Evolutionary conservation across 345 rosid genomes (phyloP), one percentile per base, ranked within the genome.

Genomic region (Nephelium lappaceum): DNA sequence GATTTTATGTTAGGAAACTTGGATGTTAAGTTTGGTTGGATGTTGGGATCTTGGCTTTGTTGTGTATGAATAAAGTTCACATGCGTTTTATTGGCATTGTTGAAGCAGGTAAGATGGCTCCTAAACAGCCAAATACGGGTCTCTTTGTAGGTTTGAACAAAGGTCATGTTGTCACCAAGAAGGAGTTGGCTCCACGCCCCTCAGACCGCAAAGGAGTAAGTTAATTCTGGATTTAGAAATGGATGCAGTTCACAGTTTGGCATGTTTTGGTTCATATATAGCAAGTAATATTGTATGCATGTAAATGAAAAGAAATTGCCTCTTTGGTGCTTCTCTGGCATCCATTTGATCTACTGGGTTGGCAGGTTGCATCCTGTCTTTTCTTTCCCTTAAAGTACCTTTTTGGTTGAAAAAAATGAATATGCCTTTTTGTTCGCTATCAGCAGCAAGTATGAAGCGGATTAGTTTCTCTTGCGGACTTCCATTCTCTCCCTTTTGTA

Each of bases 161-260:
- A 70, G 95, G 95, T 3, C 93, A 91, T 60, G 71, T 91, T 53
- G 91, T 89, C 15, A 89, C 93, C 74, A 88, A 81, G 89, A 87
- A 82, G 74, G 93, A 91, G 72, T 73, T 82, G 58, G 81, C 87
- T 23, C 88, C 89, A 9, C 88, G 91, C 0, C 93, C 95, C 21
- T 81, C 88, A 16, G 81, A 78, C 51, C 85, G 92, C 23, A 91
- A 87, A 83, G 95, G 93, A 65, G 95, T 91, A 83, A 74, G 91
- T 67, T 6, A 7, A 7, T 78, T 66, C 6, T 64, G 14, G 39
- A 3, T 18, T 6, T n/a, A 9, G 11, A 16, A 62, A 19, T 62
- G 36, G 11, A 5, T 45, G 7, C 11, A 16, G 8, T 21, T n/a
- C 0, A 14, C 5, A 0, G 43, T 21, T 39, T 72, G 24, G 9